Evolutionary conservation across 768 basidiomycete species (phyloP), one percentile per base, ranked within the genome.

Genomic region (Psilocybe cyanescens): DNA sequence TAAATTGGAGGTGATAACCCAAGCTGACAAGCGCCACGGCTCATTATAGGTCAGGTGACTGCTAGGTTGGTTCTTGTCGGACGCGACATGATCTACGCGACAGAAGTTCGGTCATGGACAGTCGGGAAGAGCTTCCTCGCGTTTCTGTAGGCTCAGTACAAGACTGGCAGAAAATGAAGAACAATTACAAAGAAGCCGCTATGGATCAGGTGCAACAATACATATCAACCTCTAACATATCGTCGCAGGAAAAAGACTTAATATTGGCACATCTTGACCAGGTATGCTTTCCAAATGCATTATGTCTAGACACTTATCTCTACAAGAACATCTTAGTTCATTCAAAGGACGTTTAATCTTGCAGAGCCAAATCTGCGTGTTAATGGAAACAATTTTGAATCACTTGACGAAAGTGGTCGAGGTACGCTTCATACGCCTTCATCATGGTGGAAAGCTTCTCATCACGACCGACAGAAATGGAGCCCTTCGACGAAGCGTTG

Each of bases 401-500:
- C 86, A 3, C 75, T 87, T n/a, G 80, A 82, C 19, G 78, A 81
- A 17, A 79, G 81, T 52, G 84, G 83, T 61, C 80, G 83, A 67
- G 84, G 89, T 86, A 54, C 55, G 74, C 16, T 8, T 29, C 39
- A 8, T 14, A 29, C 7, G 4, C 46, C 29, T 55, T 33, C 41
- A 28, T 44, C 29, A 44, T 55, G 24, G 17, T 48, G 2, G 31
- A 9, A 14, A 31, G 3, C 54, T 28, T 37, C 28, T 54, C 8
- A 50, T 24, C 39, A 14, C 41, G 11, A 17, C 14, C 53, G n/a
- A 24, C 63, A 89, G 87, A 87, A 47, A 85, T 86, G 65, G 92
- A 95, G 68, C 82, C 86, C 2, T 97, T 95, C 72, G 93, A 97
- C 68, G 94, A 97, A 73, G 86, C 85, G 2, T 83, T 97, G 33